phyloP scores from a whole-genome alignment of 2,329 filamentous ascomycete genomes.

The Monosporascus sp. region DNA sequence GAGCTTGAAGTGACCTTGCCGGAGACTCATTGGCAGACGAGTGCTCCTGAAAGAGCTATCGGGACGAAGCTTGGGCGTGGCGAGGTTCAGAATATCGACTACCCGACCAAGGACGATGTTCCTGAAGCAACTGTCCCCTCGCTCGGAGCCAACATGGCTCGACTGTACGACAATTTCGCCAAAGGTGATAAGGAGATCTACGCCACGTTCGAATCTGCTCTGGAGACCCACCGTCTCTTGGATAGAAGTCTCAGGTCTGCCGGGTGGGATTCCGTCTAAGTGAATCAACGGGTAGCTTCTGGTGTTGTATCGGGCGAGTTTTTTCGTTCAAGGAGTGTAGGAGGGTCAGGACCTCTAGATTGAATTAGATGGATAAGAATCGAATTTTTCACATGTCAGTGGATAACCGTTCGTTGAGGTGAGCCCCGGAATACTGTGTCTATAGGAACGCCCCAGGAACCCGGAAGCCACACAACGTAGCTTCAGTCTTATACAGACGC shows the following conservation, averaged over 20 bases:
- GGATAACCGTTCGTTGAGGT: too few relatives aligned
- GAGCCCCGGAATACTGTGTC: too few relatives aligned
- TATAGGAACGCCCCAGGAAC: too few relatives aligned
- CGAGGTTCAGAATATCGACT: conserved; percentile 7
- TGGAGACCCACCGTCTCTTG: conserved; percentile 16
- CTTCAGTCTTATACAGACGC: too few relatives aligned
- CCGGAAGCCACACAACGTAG: too few relatives aligned
- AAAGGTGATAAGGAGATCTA: conserved; percentile 7
- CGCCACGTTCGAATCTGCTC: conserved; percentile 17
- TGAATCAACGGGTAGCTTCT: too few relatives aligned
- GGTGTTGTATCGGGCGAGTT: too few relatives aligned
- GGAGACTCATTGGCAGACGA: conserved; percentile 13
- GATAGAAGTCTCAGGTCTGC: conserved; percentile 22
- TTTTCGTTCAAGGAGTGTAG: too few relatives aligned
- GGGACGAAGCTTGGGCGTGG: conserved; percentile 12
- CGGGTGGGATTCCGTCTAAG: conserved; percentile 10
- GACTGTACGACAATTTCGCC: conserved; percentile 17
- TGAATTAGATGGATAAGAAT: too few relatives aligned
- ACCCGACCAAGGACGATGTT: conserved; percentile 4
- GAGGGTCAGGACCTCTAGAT: too few relatives aligned
- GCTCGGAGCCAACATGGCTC: conserved; percentile 13
- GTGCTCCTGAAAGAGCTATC: conserved; percentile 6
- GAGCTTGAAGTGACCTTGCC: conserved; percentile 25
- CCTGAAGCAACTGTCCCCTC: conserved; percentile 4
- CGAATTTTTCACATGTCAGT: too few relatives aligned